phyloP scores from a whole-genome alignment of 139 green algal species.

The Choricystis sp. region DNA sequence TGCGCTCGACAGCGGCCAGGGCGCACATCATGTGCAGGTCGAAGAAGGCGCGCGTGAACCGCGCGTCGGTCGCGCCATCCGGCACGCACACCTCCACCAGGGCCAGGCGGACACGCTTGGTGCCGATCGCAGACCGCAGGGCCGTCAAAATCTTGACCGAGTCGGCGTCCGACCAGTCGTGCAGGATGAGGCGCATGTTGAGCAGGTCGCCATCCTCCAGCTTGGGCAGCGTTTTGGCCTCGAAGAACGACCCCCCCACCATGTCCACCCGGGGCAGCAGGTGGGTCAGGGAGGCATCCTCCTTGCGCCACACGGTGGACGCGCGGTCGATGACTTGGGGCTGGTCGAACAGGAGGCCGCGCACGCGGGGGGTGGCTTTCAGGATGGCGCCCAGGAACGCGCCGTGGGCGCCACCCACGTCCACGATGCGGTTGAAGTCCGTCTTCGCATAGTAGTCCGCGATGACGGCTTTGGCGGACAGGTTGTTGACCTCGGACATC shows the following conservation, averaged over 20 bases:
- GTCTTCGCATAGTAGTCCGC: slow-evolving; percentile 1
- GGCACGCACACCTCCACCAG: slow-evolving; percentile 2
- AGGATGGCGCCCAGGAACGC: slow-evolving; percentile 3
- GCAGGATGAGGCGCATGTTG: slow-evolving; percentile 4
- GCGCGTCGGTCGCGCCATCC: not conserved
- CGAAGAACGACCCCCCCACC: slow-evolving; percentile 1
- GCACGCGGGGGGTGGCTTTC: not conserved
- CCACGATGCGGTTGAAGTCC: not conserved
- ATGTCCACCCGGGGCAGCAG: not conserved
- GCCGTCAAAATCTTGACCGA: not conserved
- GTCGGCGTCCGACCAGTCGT: slow-evolving; percentile 5
- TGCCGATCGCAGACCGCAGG: slow-evolving; percentile 2
- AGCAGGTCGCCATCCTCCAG: not conserved
- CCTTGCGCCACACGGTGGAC: not conserved
- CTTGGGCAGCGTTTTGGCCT: not conserved
- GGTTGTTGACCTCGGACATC: not conserved
- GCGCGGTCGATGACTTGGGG: not conserved
- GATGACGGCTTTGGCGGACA: not conserved
- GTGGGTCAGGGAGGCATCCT: not conserved
- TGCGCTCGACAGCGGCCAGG: not conserved
- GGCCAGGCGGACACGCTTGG: not conserved
- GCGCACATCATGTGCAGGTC: slow-evolving; percentile 3
- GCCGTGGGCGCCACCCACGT: slow-evolving; percentile 6
- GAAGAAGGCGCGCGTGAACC: not conserved
- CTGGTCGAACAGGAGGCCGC: slow-evolving; percentile 8